Percentiles rank a stretch among this genome's conserved stretches.
Evolutionary conservation across 345 rosid species (phyloP).

Genomic region (Pelargonium nanum): DNA sequence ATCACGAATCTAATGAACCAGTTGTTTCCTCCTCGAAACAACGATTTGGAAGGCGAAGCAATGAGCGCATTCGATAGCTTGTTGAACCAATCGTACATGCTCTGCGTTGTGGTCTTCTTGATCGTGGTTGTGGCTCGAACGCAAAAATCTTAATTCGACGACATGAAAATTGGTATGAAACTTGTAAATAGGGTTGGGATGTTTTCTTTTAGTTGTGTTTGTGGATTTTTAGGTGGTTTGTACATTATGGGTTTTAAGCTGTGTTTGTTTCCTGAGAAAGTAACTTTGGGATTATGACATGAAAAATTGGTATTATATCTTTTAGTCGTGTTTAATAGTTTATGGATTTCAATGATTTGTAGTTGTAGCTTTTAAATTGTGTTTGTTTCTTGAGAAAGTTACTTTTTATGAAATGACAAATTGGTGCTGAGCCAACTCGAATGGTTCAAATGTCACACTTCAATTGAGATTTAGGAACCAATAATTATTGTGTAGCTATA

Average conservation of each 20-base stretch:
- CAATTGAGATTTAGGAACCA: too few relatives aligned
- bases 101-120: conserved; percentile 30
- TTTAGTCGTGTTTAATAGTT: neutral
- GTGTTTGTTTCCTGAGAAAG: neutral
- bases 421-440: too few relatives aligned
- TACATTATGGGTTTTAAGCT: neutral
- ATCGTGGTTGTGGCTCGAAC: conserved; percentile 31
- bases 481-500: too few relatives aligned
- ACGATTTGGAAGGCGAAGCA: conserved; percentile 4
- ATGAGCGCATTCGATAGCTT: conserved; percentile 18
- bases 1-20: conserved; percentile 32
- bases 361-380: too few relatives aligned
- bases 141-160: conserved; percentile 35
- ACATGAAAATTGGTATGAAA: conserved; percentile 16
- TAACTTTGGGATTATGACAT: neutral
- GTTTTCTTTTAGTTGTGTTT: neutral
- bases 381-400: neutral
- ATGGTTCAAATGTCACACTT: too few relatives aligned
- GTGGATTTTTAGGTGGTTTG: neutral
- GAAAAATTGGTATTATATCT: neutral
- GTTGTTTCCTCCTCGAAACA: conserved; percentile 31
- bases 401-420: neutral
- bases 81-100: conserved; percentile 27
- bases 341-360: neutral
- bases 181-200: neutral